These are phyloP conservation scores for Lactifluus volemus DNA, from an alignment of 768 basidiomycete genomes.

Conservation along the genomic window DNA sequence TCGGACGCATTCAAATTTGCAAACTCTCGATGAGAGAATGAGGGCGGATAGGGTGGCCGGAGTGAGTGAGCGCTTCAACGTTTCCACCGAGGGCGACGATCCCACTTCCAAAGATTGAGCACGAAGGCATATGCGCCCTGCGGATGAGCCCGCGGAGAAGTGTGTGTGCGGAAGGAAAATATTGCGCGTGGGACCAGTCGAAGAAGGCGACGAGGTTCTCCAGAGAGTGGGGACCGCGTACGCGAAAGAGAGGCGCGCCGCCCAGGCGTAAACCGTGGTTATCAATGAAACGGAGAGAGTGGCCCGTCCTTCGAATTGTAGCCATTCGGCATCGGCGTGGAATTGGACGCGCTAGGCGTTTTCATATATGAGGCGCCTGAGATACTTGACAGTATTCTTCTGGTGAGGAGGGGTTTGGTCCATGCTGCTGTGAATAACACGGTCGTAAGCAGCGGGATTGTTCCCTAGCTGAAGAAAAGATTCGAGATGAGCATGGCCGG, in stretches of 20 bases:
- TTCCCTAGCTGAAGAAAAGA: slow-evolving; percentile 40
- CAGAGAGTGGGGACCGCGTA: slow-evolving; percentile 17
- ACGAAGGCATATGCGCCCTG: slow-evolving; percentile 34
- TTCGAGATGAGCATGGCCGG: slow-evolving; percentile 38
- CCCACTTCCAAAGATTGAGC: slow-evolving; percentile 23
- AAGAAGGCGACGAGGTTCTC: slow-evolving; percentile 32
- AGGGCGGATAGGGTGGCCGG: slow-evolving; percentile 37
- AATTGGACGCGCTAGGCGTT: not conserved
- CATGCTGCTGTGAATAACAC: slow-evolving; percentile 29
- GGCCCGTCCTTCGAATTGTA: not conserved
- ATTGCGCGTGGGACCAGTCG: slow-evolving; percentile 24
- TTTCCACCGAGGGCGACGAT: slow-evolving; percentile 39
- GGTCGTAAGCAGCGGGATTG: slow-evolving; percentile 33
- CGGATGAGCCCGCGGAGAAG: slow-evolving; percentile 44
- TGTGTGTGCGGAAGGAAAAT: slow-evolving; percentile 31
- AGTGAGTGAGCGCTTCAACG: slow-evolving; percentile 39
- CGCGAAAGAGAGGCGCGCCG: slow-evolving; percentile 9
- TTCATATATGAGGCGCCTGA: slow-evolving; percentile 11
- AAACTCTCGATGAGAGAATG: slow-evolving; percentile 38
- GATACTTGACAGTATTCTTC: slow-evolving; percentile 1
- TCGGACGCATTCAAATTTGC: too few species aligned
- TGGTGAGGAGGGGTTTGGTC: not conserved
- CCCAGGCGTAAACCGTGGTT: slow-evolving; percentile 7
- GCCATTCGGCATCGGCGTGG: slow-evolving; percentile 5
- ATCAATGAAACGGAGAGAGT: not conserved